Percentiles rank a stretch among this genome's conserved stretches.
These are phyloP conservation scores for Monosporascus sp. DNA, from an alignment of 2,329 filamentous ascomycete genomes.

Conservation along the genomic window DNA sequence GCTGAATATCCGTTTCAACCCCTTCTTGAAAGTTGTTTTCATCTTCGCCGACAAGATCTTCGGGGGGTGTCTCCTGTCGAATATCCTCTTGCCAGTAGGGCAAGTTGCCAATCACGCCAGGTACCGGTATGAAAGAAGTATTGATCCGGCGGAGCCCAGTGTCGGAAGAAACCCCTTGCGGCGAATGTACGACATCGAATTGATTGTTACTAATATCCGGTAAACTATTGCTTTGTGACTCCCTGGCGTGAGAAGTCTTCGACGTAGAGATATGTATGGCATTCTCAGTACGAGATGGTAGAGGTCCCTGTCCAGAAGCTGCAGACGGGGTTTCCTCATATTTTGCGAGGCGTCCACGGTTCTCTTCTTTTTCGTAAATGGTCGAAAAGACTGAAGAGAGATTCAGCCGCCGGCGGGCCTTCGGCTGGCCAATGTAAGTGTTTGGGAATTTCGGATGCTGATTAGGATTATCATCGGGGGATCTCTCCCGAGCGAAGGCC, in stretches of 20 bases:
- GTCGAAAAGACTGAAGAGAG: slow-evolving; percentile 10
- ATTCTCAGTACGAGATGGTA: slow-evolving; percentile 6
- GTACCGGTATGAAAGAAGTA: neutral
- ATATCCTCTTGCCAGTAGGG: neutral
- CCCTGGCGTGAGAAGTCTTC: neutral
- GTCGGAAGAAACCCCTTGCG: neutral
- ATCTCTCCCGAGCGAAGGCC: slow-evolving; percentile 10
- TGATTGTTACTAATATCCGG: neutral
- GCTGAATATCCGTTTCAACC: neutral
- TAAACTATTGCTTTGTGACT: neutral
- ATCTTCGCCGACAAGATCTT: neutral
- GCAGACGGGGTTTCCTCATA: neutral
- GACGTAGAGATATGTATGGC: neutral
- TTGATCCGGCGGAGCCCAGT: neutral
- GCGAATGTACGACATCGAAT: neutral
- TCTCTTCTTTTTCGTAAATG: slow-evolving; percentile 13
- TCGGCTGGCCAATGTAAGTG: slow-evolving; percentile 6
- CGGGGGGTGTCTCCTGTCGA: neutral
- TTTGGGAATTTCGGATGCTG: slow-evolving; percentile 7
- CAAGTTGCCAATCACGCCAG: neutral
- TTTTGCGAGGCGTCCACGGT: neutral
- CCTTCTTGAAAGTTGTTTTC: neutral
- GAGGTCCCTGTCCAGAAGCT: neutral
- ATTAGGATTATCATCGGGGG: slow-evolving; percentile 2
- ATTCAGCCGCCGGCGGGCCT: slow-evolving; percentile 5